Evolutionary conservation across 2,329 filamentous ascomycete species (phyloP), one percentile per base, ranked within the genome.

Genomic region (Penicillium sp.): DNA sequence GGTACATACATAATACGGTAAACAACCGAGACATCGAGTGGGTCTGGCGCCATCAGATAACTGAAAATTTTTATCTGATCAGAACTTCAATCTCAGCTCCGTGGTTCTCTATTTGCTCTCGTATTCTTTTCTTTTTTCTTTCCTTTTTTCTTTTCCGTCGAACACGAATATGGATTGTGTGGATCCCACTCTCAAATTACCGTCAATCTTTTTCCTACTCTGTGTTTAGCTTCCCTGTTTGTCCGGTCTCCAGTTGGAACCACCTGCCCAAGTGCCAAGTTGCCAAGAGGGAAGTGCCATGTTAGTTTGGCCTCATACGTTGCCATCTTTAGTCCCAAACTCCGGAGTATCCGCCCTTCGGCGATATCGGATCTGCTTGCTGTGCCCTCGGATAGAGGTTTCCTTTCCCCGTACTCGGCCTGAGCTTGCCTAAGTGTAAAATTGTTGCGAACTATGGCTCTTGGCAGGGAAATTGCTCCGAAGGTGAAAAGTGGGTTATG

Each of bases 31-130:
- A 45, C 36, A 42, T 14, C 14, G n/a, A 36, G 48, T 54, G 51
- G 51, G 41, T 42, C 46, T 54, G 52, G 52, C 52, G 49, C 52
- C 46, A 54, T 54, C 52, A 54, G 52, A 54, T 54, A 54, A 54
- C 39, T 22, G 20, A 22, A 4, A 44, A 23, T 44, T 52, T 54
- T 54, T 54, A 54, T 54, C 52, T 54, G 52, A 54, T 54, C 46
- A 42, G 39, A 41, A 38, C 18, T 18, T 28, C 36, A 23, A 45
- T 45, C 36, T 28, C 36, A 22, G 31, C 8, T 34, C 31, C 31
- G 31, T n/a, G n/a, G n/a, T n/a, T n/a, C n/a, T n/a, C n/a, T n/a
- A n/a, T n/a, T n/a, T n/a, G n/a, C n/a, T n/a, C n/a, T n/a, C n/a
- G n/a, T n/a, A n/a, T n/a, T n/a, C n/a, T n/a, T n/a, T n/a, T n/a